Base-by-base conservation (phyloP, 106 monocot genomes). In the Allium cepa region DNA sequence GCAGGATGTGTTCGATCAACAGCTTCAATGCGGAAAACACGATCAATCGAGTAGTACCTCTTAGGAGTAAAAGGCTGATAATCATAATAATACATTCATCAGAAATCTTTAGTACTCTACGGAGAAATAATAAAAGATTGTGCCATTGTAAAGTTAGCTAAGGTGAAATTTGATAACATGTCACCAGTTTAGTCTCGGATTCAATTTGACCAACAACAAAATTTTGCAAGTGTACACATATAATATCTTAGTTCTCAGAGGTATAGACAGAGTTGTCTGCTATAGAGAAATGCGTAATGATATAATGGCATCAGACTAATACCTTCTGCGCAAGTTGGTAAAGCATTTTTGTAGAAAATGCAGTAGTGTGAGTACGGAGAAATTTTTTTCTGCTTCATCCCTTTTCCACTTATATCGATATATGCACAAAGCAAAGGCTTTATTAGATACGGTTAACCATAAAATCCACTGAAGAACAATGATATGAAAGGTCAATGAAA, bases 281-380 rank as follows among this genome's bases (percentile, higher is more conserved):
- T 55, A 4, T 12, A 55, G 11, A 55, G 53, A 55, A 55, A 12
- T 55, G 15, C 1, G 15, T 13, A 13, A 63, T 16, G 63, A 63
- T 27, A 36, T 15, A 9, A 45, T 3, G 16, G 8, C 17, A 45
- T 56, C 4, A 63, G 50, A 62, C 13, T 55, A 17, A 36, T 50
- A 88, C 88, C 84, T 88, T 67, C 69, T 90, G 86, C 53, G 92
- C 92, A 75, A 97, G 89, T 68, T 59, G 71, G 66, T 90, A 89
- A 52, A 97, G 86, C 97, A 97, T 97, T 84, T 92, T 86, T 65
- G 92, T 82, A 53, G 97, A 97, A 70, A 97, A 89, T 70, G 97
- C 97, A 77, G 97, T 97, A 53, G 97, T 97, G 78, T 97, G 97
- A 17, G 97, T 97, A 60, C 97, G 81, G 26, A 97, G 86, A 97